Evolutionary conservation across 768 basidiomycete species (phyloP).

Genomic region (Macrolepiota fuliginosa): DNA sequence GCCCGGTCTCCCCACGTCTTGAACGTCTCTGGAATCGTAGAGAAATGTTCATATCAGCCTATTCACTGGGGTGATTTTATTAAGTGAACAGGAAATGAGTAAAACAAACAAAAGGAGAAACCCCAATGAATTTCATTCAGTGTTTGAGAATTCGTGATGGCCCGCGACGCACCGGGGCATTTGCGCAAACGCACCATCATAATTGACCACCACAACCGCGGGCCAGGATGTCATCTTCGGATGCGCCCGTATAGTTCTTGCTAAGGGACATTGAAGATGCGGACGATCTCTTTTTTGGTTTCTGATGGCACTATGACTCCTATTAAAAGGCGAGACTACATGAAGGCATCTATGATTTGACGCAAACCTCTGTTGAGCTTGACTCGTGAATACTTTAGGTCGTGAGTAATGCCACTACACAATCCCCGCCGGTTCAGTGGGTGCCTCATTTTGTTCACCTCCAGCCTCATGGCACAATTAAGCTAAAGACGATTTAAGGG

Average conservation of each 20-base stretch:
- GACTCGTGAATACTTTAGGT: conserved; percentile 57
- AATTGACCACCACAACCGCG: too few relatives aligned
- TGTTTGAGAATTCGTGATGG: too few relatives aligned
- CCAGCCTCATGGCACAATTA: conserved; percentile 83
- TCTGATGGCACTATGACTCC: conserved; percentile 74
- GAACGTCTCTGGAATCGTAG: too few relatives aligned
- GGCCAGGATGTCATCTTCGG: conserved; percentile 27
- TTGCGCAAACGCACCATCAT: too few relatives aligned
- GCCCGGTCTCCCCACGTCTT: too few relatives aligned
- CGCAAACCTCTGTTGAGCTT: conserved; percentile 56
- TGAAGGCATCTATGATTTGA: neutral
- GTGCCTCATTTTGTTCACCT: conserved; percentile 78
- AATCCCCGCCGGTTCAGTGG: conserved; percentile 88
- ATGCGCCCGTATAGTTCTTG: conserved; percentile 77
- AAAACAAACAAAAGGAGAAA: too few relatives aligned
- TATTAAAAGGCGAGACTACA: conserved; percentile 21
- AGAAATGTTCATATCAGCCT: too few relatives aligned
- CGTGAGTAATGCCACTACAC: conserved; percentile 68
- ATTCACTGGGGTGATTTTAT: too few relatives aligned
- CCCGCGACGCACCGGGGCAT: neutral
- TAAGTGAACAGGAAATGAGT: too few relatives aligned
- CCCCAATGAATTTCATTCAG: too few relatives aligned
- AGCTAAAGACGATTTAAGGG: conserved; percentile 63
- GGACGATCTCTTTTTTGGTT: conserved; percentile 86
- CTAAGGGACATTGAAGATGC: conserved; percentile 76